Base-by-base conservation (phyloP, 2,329 filamentous ascomycete genomes). In the Trichoderma atroviride region DNA sequence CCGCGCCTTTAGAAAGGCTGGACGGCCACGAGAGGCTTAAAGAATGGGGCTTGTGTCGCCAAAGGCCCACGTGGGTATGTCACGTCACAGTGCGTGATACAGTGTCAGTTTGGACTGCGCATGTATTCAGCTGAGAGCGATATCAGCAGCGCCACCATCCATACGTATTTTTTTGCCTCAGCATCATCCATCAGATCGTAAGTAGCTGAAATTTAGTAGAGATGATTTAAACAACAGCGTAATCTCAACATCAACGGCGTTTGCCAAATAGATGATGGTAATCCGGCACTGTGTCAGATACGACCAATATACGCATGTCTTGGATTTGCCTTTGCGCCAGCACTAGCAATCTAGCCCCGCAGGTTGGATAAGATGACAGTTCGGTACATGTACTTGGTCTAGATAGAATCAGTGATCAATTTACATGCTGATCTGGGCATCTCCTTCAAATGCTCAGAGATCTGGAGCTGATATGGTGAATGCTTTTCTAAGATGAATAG, bases 11-110 rank as follows among this genome's bases (percentile, higher is more conserved):
- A 14, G 27, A 27, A 37, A n/a, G 14, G 31, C 29, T 37, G 58
- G 55, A 35, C 0, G 52, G 37, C 53, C 27, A 66, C 27, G 63
- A 57, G 37, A 11, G 13, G n/a, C 35, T 64, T 55, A 27, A 53
- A 40, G 40, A 64, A 64, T 55, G 61, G 61, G 47, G 61, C 47
- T 64, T 40, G 61, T 56, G 61, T 31, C 35, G 55, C 55, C 64
- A 59, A 52, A 40, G 37, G 37, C 22, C 55, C 64, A 67, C 64
- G 64, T 67, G 64, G 64, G 64, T 22, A 14, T 67, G 64, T 67
- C 64, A 67, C 40, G 55, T 58, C 64, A 67, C 64, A 33, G 64
- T 67, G 31, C 55, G 40, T 14, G 2, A 11, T 7, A 67, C 64
- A 52, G 64, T 67, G 29, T 59, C 64, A 47, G 63, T 14, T 13